Percentiles rank a stretch among this genome's conserved stretches.
These are phyloP conservation scores for Asterochloris erici DNA, from an alignment of 139 green algal genomes.

Conservation along the genomic window DNA sequence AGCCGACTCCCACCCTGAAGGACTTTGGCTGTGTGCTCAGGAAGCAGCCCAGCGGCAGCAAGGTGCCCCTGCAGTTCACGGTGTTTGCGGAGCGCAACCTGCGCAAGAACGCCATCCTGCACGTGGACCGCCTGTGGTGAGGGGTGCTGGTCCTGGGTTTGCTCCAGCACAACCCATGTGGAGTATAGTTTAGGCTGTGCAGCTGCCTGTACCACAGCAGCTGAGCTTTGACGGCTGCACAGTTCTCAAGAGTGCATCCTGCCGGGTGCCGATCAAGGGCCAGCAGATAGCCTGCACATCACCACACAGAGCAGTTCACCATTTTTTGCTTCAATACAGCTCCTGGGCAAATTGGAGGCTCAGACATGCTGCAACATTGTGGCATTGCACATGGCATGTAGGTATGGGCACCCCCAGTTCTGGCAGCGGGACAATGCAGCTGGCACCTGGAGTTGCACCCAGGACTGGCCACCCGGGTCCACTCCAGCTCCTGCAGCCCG, in stretches of 20 bases:
- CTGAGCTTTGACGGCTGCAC: too few species aligned
- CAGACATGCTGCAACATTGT: too few species aligned
- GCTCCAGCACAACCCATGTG: too few species aligned
- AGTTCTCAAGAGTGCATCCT: too few species aligned
- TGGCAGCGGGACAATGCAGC: slow-evolving; percentile 68
- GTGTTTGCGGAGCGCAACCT: slow-evolving; percentile 62
- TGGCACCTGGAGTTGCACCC: slow-evolving; percentile 39
- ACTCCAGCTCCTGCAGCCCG: too few species aligned
- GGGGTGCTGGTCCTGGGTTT: neutral
- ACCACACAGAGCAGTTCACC: too few species aligned
- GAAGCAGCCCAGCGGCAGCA: slow-evolving; percentile 48
- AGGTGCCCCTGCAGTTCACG: slow-evolving; percentile 74
- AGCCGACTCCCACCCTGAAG: slow-evolving; percentile 61
- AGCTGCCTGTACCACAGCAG: too few species aligned
- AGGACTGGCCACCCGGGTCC: neutral
- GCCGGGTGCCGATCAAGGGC: too few species aligned
- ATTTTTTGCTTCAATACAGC: too few species aligned
- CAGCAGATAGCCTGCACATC: too few species aligned
- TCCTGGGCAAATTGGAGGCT: too few species aligned
- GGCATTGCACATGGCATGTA: slow-evolving; percentile 3
- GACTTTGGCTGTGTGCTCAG: slow-evolving; percentile 35
- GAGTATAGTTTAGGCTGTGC: too few species aligned
- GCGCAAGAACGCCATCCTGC: slow-evolving; percentile 34
- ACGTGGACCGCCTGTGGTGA: slow-evolving; percentile 69
- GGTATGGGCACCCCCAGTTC: slow-evolving; percentile 68